phyloP scores from a whole-genome alignment of 2,329 filamentous ascomycete genomes.

The Neofusicoccum sp. region DNA sequence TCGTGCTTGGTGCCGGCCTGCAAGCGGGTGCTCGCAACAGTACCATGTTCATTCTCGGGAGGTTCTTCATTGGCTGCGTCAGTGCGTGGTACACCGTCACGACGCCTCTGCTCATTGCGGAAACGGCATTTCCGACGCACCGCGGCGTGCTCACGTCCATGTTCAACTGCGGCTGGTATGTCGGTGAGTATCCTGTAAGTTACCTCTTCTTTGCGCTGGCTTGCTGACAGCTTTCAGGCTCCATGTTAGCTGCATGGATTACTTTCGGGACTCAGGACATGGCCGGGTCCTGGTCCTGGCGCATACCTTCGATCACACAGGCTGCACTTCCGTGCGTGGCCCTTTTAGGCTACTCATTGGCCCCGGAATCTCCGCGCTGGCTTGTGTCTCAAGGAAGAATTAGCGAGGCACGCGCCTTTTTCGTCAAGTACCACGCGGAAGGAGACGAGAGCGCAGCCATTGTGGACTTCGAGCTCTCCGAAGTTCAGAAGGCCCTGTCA shows the following conservation, averaged over 20 bases:
- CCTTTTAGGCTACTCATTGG: slow-evolving; percentile 40
- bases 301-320: slow-evolving; percentile 40
- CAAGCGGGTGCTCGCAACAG: neutral
- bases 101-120: neutral
- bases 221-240: slow-evolving; percentile 25
- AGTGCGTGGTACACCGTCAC: neutral
- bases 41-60: neutral
- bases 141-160: neutral
- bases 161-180: neutral
- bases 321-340: slow-evolving; percentile 49
- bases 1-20: neutral
- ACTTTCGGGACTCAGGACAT: slow-evolving; percentile 46
- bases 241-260: slow-evolving; percentile 46
- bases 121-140: neutral
- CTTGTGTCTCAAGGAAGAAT: slow-evolving; percentile 43
- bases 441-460: slow-evolving; percentile 43
- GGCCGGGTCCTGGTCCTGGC: slow-evolving; percentile 37
- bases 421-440: slow-evolving; percentile 52
- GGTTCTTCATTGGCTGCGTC: neutral
- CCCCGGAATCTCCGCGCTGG: slow-evolving; percentile 60
- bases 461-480: slow-evolving; percentile 49
- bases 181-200: neutral
- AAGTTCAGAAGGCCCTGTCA: slow-evolving; percentile 50
- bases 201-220: neutral
- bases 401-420: slow-evolving; percentile 36